Evolutionary conservation across 495 filamentous ascomycete genomes (phyloP), one percentile per base, ranked within the genome.

Genomic region (Hypoxylon lienhwacheense): DNA sequence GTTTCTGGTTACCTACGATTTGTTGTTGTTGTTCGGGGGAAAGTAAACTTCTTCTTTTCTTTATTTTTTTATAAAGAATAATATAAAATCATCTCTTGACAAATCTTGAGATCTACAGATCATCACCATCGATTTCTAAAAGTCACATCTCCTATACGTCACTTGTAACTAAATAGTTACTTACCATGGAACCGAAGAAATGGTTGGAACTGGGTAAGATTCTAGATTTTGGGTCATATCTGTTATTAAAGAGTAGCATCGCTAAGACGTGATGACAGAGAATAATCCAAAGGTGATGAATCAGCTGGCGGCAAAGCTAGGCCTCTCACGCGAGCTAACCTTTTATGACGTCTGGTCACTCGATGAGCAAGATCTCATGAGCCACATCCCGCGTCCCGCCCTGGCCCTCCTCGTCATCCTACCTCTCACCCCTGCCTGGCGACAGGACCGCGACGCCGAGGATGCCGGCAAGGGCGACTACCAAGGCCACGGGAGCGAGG

Each of bases 331-430:
- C 41, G 68, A 72, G n/a, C 73, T 92, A 28, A 73, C 73, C 47
- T 93, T 93, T 76, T 80, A 89, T 65, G 89, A 93, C 64, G 85
- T 93, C 68, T 90, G 82, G 76, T 84, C 81, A 45, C 80, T 95
- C 60, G 81, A 86, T 61, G 85, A 89, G 7, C 79, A 83, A 1
- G 82, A 86, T 17, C 77, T 88, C 34, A 75, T 92, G 43, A 76
- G 79, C 48, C 79, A 87, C 68, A 78, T 92, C 21, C 87, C 89
- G 1, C 85, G 87, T 25, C 88, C 89, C 21, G 83, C 79, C 6
- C 73, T 83, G 61, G 89, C 87, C 36, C 78, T 95, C 20, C 78
- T 95, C 50, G 82, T 90, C 68, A 87, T 91, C 66, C 82, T 90
- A 62, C 89, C 88, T 28, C 70, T 85, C 37, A 83, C 80, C 17